These are phyloP conservation scores for Escovopsis sp. DNA, from an alignment of 2,329 filamentous ascomycete species.

Conservation along the genomic window DNA sequence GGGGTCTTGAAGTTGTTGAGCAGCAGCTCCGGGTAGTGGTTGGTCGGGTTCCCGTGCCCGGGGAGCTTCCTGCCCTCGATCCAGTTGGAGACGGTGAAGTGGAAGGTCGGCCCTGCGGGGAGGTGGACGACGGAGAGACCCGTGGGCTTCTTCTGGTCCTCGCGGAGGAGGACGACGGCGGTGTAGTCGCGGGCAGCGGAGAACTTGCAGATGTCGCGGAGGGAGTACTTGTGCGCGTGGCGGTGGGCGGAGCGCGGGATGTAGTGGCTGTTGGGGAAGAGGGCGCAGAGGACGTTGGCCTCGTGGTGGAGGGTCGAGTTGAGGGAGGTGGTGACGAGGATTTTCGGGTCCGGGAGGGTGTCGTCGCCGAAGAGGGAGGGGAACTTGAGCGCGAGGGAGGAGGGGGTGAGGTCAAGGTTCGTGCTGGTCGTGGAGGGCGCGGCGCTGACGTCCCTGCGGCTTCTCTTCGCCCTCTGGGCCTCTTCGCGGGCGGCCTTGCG, in stretches of 20 bases:
- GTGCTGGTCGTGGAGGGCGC: slow-evolving; percentile 47
- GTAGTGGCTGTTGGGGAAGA: slow-evolving; percentile 81
- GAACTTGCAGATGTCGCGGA: slow-evolving; percentile 80
- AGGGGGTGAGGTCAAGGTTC: slow-evolving; percentile 47
- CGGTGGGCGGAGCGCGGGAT: slow-evolving; percentile 73
- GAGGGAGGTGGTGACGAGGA: slow-evolving; percentile 81
- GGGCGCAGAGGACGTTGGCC: slow-evolving; percentile 58
- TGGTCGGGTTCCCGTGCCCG: slow-evolving; percentile 76
- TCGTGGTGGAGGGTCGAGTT: slow-evolving; percentile 79
- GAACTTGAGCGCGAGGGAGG: slow-evolving; percentile 44
- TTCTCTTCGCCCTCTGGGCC: slow-evolving; percentile 29
- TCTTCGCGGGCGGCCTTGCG: slow-evolving; percentile 25
- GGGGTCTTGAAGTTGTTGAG: slow-evolving; percentile 93
- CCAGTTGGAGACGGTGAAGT: slow-evolving; percentile 85
- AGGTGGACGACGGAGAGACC: slow-evolving; percentile 75
- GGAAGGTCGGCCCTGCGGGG: slow-evolving; percentile 75
- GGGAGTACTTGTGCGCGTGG: slow-evolving; percentile 78
- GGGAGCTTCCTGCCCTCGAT: slow-evolving; percentile 75
- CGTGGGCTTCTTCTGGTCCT: slow-evolving; percentile 73
- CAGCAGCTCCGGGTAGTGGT: slow-evolving; percentile 78
- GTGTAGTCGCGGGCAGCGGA: slow-evolving; percentile 73
- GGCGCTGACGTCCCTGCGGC: slow-evolving; percentile 31
- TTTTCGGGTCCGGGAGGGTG: slow-evolving; percentile 54
- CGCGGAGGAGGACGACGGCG: slow-evolving; percentile 68
- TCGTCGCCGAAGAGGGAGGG: slow-evolving; percentile 45